Conservation (phyloP, 2,329 filamentous ascomycete genomes). For the Arthrobotrys pseudoclavata region DNA sequence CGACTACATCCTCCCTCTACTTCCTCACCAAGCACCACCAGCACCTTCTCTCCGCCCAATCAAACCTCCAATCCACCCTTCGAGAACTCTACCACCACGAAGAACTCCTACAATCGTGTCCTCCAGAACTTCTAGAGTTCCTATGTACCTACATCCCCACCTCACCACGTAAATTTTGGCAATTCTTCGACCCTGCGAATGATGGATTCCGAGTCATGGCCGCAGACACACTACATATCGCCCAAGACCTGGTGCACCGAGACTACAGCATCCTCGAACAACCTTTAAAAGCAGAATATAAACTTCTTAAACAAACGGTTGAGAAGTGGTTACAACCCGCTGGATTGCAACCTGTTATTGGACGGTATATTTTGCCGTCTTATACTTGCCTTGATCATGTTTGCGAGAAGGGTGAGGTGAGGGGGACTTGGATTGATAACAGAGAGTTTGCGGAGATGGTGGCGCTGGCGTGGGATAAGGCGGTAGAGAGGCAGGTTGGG, state of each 20-base stretch:
- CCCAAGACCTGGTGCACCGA: slow-evolving; percentile 47
- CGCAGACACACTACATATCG: slow-evolving; percentile 50
- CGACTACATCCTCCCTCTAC: slow-evolving; percentile 53
- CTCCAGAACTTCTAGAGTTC: slow-evolving; percentile 41
- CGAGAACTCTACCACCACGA: slow-evolving; percentile 59
- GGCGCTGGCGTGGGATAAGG: slow-evolving; percentile 56
- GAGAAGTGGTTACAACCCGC: slow-evolving; percentile 54
- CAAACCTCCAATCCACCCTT: slow-evolving; percentile 56
- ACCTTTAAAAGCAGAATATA: slow-evolving; percentile 45
- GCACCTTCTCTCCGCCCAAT: slow-evolving; percentile 56
- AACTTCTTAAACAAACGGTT: slow-evolving; percentile 43
- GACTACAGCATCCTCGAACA: slow-evolving; percentile 57
- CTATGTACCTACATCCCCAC: slow-evolving; percentile 35
- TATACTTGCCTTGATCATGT: slow-evolving; percentile 56
- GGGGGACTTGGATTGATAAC: slow-evolving; percentile 55
- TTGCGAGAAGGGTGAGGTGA: slow-evolving; percentile 47
- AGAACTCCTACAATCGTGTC: slow-evolving; percentile 52
- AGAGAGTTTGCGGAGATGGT: slow-evolving; percentile 55
- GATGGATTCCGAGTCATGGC: slow-evolving; percentile 46
- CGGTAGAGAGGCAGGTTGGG: slow-evolving; percentile 45
- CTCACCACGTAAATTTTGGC: slow-evolving; percentile 54
- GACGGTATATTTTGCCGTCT: slow-evolving; percentile 45
- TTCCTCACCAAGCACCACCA: slow-evolving; percentile 59
- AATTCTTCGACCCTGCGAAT: slow-evolving; percentile 50
- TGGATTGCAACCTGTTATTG: slow-evolving; percentile 39